Base-by-base conservation (phyloP, 257 asterid species). In the Solanum bulbocastanum region DNA sequence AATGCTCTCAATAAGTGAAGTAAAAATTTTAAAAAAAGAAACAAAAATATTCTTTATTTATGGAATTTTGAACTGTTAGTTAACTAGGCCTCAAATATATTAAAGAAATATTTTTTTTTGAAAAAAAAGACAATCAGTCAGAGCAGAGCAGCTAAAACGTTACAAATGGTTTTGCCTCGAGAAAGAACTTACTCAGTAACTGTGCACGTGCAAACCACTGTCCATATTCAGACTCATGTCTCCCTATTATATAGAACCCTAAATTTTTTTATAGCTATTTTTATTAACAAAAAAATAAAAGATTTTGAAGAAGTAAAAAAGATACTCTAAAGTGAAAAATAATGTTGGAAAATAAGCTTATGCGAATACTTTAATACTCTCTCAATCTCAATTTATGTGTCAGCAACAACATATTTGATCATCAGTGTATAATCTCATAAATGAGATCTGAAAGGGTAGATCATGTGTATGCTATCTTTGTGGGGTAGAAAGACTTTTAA, bases 101-200 rank as follows among this genome's bases (percentile, higher is more conserved):
- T 27, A 78, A 13, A 10, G 13, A n/a, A 42, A n/a, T 23, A 23
- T 11, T 22, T 42, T 11, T 42, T 40, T 40, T 42, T 4, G 14
- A 2, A 18, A 18, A 3, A n/a, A 46, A 4, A 81, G 69, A 49
- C 85, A 46, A 36, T 25, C 6, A 46, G 68, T 46, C 85, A 81
- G 69, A 18, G 20, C 42, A 44, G 84, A 84, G 27, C 52, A 30
- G 52, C 35, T 68, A 71, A 56, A 85, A 86, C 88, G 83, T 86
- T 86, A 71, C 83, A 42, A 30, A 75, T 87, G 90, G 58, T 66
- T 81, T 73, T 85, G 92, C 92, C 93, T 91, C 92, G 92, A 72
- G 89, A 90, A 88, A 52, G 91, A 88, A 87, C 88, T 83, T 83
- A 10, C 73, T 30, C 86, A 83, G 52, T 74, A 39, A 32, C 87